phyloP scores from a whole-genome alignment of 2,329 filamentous ascomycete species.

The Samsoniella hepiali region DNA sequence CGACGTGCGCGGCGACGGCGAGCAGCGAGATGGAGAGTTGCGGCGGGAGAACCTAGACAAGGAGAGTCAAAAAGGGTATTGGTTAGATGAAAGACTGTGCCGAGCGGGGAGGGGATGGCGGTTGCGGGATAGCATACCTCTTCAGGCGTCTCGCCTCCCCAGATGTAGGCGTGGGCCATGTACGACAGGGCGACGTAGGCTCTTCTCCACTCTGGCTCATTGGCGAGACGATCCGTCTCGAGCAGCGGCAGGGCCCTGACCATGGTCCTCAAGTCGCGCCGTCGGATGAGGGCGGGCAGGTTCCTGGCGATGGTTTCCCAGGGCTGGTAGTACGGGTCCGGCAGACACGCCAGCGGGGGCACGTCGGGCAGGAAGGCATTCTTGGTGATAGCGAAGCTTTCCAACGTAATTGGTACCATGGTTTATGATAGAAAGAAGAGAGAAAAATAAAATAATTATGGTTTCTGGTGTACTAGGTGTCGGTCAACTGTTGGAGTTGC shows the following conservation, averaged over 20 bases:
- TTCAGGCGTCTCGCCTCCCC: constrained; percentile 72
- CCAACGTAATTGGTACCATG: background rate
- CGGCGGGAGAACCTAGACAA: constrained; percentile 60
- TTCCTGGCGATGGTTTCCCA: constrained; percentile 73
- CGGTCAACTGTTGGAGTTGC: too few relatives aligned
- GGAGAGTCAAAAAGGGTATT: background rate
- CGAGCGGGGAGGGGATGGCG: too few relatives aligned
- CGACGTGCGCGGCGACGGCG: constrained; percentile 65
- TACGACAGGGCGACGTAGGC: constrained; percentile 78
- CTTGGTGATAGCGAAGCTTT: constrained; percentile 37
- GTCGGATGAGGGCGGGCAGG: constrained; percentile 63
- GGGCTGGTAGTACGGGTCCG: constrained; percentile 69
- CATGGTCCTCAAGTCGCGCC: constrained; percentile 32
- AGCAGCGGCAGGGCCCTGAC: constrained; percentile 68
- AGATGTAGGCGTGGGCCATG: constrained; percentile 81
- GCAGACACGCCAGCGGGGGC: constrained; percentile 60
- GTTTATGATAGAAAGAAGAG: too few relatives aligned
- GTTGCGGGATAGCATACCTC: constrained; percentile 50
- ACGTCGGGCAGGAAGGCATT: constrained; percentile 76
- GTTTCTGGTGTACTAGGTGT: too few relatives aligned
- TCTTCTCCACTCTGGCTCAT: constrained; percentile 71
- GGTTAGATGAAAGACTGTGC: background rate
- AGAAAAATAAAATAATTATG: too few relatives aligned
- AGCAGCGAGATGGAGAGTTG: constrained; percentile 75
- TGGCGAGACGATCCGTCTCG: constrained; percentile 58